A percentile compares a stretch with the other conserved stretches of the same genome.
Conservation (phyloP, 1,284 basidiomycete species). For the Mycena citricolor region DNA sequence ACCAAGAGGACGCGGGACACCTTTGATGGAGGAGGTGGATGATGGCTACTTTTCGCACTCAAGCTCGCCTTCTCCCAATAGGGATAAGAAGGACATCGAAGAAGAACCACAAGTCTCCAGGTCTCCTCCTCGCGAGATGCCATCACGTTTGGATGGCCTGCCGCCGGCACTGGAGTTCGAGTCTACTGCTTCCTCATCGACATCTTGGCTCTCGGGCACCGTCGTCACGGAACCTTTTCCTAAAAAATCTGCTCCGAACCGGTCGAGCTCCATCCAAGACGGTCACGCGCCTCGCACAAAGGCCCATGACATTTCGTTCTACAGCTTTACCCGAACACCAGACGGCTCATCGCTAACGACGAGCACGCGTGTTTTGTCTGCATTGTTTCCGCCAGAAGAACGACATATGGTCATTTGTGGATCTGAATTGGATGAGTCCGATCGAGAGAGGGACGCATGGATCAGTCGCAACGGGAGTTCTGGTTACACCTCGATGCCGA, state of each 20-base stretch:
- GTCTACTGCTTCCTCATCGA: slow-evolving; percentile 35
- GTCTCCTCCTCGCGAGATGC: slow-evolving; percentile 12
- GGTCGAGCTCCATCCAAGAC: neutral
- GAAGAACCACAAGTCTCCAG: too few species aligned
- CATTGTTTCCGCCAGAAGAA: slow-evolving; percentile 64
- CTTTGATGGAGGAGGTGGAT: slow-evolving; percentile 42
- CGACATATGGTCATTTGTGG: slow-evolving; percentile 74
- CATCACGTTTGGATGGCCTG: slow-evolving; percentile 17
- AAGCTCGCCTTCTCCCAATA: slow-evolving; percentile 30
- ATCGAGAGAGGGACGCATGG: slow-evolving; percentile 37
- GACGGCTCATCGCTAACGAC: slow-evolving; percentile 74
- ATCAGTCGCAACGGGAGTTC: slow-evolving; percentile 33
- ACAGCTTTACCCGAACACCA: slow-evolving; percentile 72
- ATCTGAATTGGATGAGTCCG: slow-evolving; percentile 60
- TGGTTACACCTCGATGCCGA: slow-evolving; percentile 2
- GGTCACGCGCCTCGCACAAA: neutral
- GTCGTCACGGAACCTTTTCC: slow-evolving; percentile 39
- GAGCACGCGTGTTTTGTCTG: slow-evolving; percentile 58
- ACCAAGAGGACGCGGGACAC: slow-evolving; percentile 10
- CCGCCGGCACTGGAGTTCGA: too few species aligned
- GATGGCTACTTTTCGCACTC: slow-evolving; percentile 61
- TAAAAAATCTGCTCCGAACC: too few species aligned
- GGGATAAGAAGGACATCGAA: too few species aligned
- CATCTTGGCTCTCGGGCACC: slow-evolving; percentile 44
- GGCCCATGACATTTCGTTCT: slow-evolving; percentile 52